These are phyloP conservation scores for Afroboletus lepidellus DNA, from an alignment of 1,284 basidiomycete genomes.

Conservation along the genomic window DNA sequence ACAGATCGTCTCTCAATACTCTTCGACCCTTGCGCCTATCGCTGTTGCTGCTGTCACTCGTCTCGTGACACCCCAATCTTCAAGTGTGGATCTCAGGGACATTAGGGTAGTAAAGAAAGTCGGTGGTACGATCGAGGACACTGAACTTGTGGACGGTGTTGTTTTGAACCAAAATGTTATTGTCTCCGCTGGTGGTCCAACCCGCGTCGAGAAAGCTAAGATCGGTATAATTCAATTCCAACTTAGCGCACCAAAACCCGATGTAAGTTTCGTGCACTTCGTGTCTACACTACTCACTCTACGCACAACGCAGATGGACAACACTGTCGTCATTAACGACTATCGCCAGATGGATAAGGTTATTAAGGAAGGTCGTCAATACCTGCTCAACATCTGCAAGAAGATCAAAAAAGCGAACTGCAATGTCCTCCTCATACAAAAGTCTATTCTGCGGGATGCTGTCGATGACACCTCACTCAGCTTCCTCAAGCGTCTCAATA, in stretches of 20 bases:
- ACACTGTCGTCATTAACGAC: constrained; percentile 95
- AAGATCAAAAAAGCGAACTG: constrained; percentile 99
- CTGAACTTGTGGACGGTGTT: no score
- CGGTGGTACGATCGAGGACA: constrained; percentile 99
- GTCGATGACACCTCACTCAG: constrained; percentile 98
- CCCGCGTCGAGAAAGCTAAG: constrained; percentile 97
- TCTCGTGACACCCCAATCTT: no score
- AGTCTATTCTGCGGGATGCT: constrained; percentile 97
- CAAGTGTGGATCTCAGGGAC: no score
- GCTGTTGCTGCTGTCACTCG: constrained; percentile 97
- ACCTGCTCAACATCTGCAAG: constrained; percentile 97
- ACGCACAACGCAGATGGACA: constrained; percentile 84
- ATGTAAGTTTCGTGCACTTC: background rate
- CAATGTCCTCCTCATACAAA: constrained; percentile 98
- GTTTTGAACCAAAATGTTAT: constrained; percentile 97
- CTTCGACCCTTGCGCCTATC: constrained; percentile 94
- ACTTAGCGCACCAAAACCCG: constrained; percentile 92
- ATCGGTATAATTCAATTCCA: constrained; percentile 99
- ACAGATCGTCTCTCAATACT: constrained; percentile 99
- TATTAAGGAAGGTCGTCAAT: constrained; percentile 95
- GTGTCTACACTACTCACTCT: background rate
- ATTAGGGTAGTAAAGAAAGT: constrained; percentile 99
- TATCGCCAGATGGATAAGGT: constrained; percentile 99
- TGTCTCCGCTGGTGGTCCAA: constrained; percentile 87
- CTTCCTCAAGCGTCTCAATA: constrained; percentile 97